A percentile compares a stretch with the other conserved stretches of the same genome.
Conservation (phyloP, 2,329 filamentous ascomycete species). For the Cladosporium sp. region DNA sequence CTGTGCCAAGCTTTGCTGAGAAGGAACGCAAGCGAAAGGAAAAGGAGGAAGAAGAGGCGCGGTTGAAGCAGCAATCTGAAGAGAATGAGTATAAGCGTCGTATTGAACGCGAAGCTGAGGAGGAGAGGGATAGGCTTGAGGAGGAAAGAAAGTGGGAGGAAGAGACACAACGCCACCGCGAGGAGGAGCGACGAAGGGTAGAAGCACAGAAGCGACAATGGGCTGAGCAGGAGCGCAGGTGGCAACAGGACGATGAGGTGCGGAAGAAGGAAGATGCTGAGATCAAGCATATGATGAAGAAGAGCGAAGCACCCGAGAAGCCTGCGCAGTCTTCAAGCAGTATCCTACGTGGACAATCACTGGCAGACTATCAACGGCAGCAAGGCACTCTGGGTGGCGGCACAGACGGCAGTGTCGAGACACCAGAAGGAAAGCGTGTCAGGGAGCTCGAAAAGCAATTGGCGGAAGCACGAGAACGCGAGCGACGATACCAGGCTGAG, state of each 20-base stretch:
- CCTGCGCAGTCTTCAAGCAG: constrained; percentile 34
- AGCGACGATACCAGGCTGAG: constrained; percentile 60
- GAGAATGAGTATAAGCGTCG: constrained; percentile 49
- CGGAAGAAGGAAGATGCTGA: constrained; percentile 69
- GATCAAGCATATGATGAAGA: constrained; percentile 61
- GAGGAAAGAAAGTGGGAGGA: constrained; percentile 67
- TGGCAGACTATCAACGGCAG: constrained; percentile 81
- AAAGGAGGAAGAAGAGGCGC: constrained; percentile 53
- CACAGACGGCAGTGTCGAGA: constrained; percentile 37
- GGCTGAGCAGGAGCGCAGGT: constrained; percentile 72
- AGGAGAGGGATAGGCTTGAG: constrained; percentile 56
- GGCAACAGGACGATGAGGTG: constrained; percentile 72
- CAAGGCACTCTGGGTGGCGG: constrained; percentile 41
- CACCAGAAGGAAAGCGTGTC: constrained; percentile 63
- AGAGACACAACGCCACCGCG: constrained; percentile 57
- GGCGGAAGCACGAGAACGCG: constrained; percentile 63
- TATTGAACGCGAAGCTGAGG: constrained; percentile 54
- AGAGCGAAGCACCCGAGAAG: constrained; percentile 58
- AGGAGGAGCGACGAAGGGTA: constrained; percentile 55
- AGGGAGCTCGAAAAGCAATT: constrained; percentile 74
- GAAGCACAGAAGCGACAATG: constrained; percentile 68
- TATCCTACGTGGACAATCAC: constrained; percentile 73
- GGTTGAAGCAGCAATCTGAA: constrained; percentile 46
- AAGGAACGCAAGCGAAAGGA: constrained; percentile 69
- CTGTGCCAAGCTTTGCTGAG: constrained; percentile 75